A percentile compares a stretch with the other conserved stretches of the same genome.
Conservation (phyloP, 768 basidiomycete species). For the Panus rudis region DNA sequence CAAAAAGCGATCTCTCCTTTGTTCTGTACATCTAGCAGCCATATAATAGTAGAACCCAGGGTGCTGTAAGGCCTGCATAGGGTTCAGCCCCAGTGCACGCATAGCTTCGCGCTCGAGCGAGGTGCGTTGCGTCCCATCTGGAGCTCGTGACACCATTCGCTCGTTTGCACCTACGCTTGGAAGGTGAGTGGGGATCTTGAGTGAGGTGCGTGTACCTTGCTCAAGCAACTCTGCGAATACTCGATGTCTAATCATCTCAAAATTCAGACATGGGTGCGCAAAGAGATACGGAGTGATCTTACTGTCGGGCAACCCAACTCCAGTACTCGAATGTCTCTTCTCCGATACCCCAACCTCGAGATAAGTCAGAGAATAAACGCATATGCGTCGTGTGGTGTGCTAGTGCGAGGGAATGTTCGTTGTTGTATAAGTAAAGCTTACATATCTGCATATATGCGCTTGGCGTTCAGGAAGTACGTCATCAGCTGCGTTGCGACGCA, state of each 20-base stretch:
- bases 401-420: constrained; percentile 74
- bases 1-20: constrained; percentile 62
- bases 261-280: not conserved
- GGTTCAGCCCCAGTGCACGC: constrained; percentile 65
- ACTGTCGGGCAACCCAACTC: constrained; percentile 96
- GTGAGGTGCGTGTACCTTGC: constrained; percentile 59
- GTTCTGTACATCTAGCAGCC: constrained; percentile 81
- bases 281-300: constrained; percentile 23
- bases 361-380: constrained; percentile 78
- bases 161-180: too few relatives aligned
- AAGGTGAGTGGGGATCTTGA: constrained; percentile 54
- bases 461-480: not conserved
- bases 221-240: constrained; percentile 88
- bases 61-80: constrained; percentile 78
- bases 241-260: constrained; percentile 55
- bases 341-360: constrained; percentile 90
- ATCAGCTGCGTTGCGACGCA: not conserved
- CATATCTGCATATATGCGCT: constrained; percentile 48
- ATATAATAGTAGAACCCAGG: constrained; percentile 91
- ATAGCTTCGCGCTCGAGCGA: constrained; percentile 49
- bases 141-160: too few relatives aligned
- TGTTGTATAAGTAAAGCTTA: constrained; percentile 88
- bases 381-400: constrained; percentile 83
- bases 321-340: constrained; percentile 96
- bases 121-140: constrained; percentile 22